Evolutionary conservation across 2,329 filamentous ascomycete species (phyloP), one percentile per base, ranked within the genome.

Genomic region (Epichloe typhina): DNA sequence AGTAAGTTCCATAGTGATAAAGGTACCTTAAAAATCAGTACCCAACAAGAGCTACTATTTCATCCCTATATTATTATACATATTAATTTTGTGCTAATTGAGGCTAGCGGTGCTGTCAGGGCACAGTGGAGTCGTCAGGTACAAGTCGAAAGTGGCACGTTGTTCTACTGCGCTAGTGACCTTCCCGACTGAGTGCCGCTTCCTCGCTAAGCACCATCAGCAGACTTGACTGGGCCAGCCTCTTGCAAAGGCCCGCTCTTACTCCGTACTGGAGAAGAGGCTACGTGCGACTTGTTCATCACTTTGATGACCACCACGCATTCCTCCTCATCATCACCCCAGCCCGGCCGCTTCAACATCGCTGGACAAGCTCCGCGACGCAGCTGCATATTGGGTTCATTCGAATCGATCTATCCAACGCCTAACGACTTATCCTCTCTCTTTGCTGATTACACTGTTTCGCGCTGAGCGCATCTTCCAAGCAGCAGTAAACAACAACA

Each of bases 211-310:
- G 53, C 46, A 46, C 23, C 50, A 45, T 17, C 46, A 47, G 17
- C 36, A 39, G 23, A 11, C 38, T 26, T 11, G 12, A 31, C 53
- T 52, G 54, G 47, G 50, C 54, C 54, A 51, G 53, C 49, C 54
- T 51, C 46, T 50, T 17, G 31, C 17, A 43, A 21, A 38, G 47
- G 47, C 46, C 48, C 53, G 36, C 47, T 47, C 46, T 51, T 49
- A 39, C 36, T 40, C 15, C 26, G 31, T 23, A 21, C 17, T 31
- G 17, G 15, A 21, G 55, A 62, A 63, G 55, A 63, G 62, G 62
- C 62, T 62, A 64, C 62, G 62, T 64, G 53, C 62, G n/a, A 53
- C 40, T 51, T 42, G 58, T 58, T 37, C 45, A 53, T 52, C 61
- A 53, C 59, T 63, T 62, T 55, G 56, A 57, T 58, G 55, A 59